Percentiles rank a stretch among this genome's conserved stretches.
Conservation (phyloP, 169 alveolate genomes). For the Cryptosporidium canis region DNA sequence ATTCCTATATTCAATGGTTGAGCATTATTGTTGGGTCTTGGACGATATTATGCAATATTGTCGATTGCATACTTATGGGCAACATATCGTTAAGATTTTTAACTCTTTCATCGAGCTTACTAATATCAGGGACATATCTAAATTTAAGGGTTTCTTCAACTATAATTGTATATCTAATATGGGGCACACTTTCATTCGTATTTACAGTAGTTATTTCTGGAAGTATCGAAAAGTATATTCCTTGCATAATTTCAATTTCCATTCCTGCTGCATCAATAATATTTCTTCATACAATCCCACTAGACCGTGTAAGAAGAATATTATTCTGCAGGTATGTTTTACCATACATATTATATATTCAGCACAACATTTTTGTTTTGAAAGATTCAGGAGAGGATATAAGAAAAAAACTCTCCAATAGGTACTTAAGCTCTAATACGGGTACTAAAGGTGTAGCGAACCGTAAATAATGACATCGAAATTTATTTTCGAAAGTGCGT, state of each 20-base stretch:
- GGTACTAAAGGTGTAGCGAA: not conserved
- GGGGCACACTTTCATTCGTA: constrained; percentile 49
- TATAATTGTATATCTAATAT: constrained; percentile 19
- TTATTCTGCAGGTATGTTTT: constrained; percentile 46
- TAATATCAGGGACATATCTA: constrained; percentile 49
- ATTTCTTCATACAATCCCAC: constrained; percentile 52
- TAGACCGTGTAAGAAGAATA: constrained; percentile 53
- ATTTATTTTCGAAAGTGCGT: too few relatives aligned
- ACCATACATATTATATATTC: constrained; percentile 39
- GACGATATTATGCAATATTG: constrained; percentile 37
- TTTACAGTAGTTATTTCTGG: constrained; percentile 50
- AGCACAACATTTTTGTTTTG: constrained; percentile 30
- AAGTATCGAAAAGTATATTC: constrained; percentile 34
- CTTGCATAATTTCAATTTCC: constrained; percentile 24
- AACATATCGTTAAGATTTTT: constrained; percentile 21
- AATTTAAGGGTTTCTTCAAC: constrained; percentile 41
- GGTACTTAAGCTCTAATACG: not conserved
- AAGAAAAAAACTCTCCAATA: constrained; percentile 4
- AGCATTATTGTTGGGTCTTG: constrained; percentile 48
- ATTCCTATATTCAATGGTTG: constrained; percentile 39
- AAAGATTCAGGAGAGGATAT: constrained; percentile 55
- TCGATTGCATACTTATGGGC: constrained; percentile 50
- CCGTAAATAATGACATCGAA: not conserved
- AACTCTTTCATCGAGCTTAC: constrained; percentile 8
- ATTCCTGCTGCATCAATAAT: constrained; percentile 60